These are phyloP conservation scores for Aspergillus ostianus DNA, from an alignment of 495 filamentous ascomycete genomes.

Conservation along the genomic window DNA sequence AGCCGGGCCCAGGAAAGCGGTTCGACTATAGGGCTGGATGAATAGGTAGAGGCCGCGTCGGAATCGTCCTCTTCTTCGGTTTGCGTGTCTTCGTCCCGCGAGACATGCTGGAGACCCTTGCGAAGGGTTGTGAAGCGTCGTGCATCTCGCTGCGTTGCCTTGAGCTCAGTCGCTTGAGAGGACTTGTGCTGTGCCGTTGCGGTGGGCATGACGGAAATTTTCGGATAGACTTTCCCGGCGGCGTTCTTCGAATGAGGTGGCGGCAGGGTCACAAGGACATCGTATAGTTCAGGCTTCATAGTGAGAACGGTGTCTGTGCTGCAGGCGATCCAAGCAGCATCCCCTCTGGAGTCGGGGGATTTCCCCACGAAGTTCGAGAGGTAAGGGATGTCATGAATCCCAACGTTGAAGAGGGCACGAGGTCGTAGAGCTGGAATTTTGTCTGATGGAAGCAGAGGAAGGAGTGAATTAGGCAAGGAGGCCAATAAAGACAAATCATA, in stretches of 20 bases:
- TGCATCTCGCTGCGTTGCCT: conserved; percentile 87
- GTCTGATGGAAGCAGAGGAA: conserved; percentile 53
- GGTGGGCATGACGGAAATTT: conserved; percentile 45
- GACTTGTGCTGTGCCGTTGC: conserved; percentile 26
- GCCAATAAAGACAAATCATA: conserved; percentile 92
- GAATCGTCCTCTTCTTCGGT: conserved; percentile 34
- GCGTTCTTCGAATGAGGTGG: conserved; percentile 58
- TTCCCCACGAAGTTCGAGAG: conserved; percentile 49
- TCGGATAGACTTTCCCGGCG: conserved; percentile 66
- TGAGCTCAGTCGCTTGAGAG: conserved; percentile 46
- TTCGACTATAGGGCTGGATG: conserved; percentile 60
- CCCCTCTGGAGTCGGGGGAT: conserved; percentile 42
- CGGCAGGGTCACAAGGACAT: conserved; percentile 80
- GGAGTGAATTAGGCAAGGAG: conserved; percentile 65
- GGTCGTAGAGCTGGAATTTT: conserved; percentile 57
- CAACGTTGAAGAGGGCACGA: conserved; percentile 84
- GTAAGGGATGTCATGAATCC: conserved; percentile 86
- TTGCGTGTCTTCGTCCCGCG: conserved; percentile 27
- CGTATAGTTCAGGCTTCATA: conserved; percentile 82
- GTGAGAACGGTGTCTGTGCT: conserved; percentile 89
- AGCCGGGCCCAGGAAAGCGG: conserved; percentile 84
- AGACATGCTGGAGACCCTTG: conserved; percentile 58
- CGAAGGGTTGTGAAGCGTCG: conserved; percentile 74
- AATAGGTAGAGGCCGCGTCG: conserved; percentile 44
- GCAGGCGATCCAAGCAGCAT: conserved; percentile 84